These are phyloP conservation scores for Kregervanrija fluxuum DNA, from an alignment of 805 yeast species.

Conservation along the genomic window DNA sequence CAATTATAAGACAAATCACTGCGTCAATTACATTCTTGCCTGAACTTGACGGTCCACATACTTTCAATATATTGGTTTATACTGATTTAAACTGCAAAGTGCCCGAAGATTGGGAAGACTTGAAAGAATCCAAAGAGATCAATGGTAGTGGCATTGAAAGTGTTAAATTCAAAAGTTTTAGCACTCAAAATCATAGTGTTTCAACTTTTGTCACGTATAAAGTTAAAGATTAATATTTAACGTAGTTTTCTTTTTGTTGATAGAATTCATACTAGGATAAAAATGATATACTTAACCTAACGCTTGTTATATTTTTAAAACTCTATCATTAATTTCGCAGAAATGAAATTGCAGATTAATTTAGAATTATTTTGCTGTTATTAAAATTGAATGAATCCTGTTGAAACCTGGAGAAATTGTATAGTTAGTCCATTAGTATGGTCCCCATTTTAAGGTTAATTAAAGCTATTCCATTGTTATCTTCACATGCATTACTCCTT, in stretches of 20 bases:
- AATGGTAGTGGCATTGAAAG: constrained; percentile 50
- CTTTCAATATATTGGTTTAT: constrained; percentile 80
- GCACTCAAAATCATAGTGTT: constrained; percentile 61
- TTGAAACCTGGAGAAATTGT: too few species aligned
- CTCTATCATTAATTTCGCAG: too few species aligned
- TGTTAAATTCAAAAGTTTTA: constrained; percentile 63
- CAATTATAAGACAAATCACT: constrained; percentile 81
- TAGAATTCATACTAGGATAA: too few species aligned
- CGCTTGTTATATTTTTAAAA: too few species aligned
- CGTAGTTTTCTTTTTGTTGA: not conserved
- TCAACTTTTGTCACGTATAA: constrained; percentile 66
- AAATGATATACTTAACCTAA: too few species aligned
- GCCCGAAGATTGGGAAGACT: constrained; percentile 80
- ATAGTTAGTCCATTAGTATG: too few species aligned
- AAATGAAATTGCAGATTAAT: too few species aligned
- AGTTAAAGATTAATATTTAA: constrained; percentile 13
- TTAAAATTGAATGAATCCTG: too few species aligned
- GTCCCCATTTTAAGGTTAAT: too few species aligned
- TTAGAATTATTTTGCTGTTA: too few species aligned
- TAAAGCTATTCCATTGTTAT: too few species aligned
- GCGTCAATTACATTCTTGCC: constrained; percentile 86
- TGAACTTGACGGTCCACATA: constrained; percentile 51
- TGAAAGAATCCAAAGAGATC: constrained; percentile 43
- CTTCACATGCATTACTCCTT: too few species aligned
- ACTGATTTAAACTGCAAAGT: constrained; percentile 62